Percentiles rank a stretch among this genome's conserved stretches.
phyloP scores from a whole-genome alignment of 2,329 filamentous ascomycete genomes.

The Fusarium humuli region DNA sequence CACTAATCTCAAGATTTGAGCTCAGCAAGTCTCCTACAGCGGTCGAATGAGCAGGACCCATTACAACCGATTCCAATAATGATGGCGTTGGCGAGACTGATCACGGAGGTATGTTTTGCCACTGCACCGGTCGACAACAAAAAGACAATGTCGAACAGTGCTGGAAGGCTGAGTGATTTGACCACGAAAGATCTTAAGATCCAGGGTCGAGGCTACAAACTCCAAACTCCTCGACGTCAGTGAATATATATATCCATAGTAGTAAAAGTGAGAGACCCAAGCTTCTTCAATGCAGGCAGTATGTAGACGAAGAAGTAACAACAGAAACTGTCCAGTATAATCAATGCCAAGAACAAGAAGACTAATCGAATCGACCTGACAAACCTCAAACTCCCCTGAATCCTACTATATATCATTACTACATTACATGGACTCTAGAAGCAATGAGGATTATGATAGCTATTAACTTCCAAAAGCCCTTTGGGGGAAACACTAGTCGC shows the following conservation, averaged over 20 bases:
- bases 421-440: neutral
- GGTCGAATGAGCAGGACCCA: neutral
- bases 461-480: neutral
- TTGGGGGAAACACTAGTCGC: neutral
- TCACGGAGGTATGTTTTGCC: neutral
- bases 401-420: neutral
- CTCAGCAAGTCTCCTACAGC: neutral
- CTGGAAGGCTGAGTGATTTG: neutral
- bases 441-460: neutral
- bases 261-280: no score
- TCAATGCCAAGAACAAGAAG: neutral
- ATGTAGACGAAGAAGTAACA: neutral
- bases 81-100: neutral
- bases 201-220: neutral
- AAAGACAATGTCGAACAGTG: neutral
- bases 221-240: neutral
- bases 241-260: neutral
- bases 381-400: neutral
- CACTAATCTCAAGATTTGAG: neutral
- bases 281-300: neutral
- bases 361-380: no score
- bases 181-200: neutral
- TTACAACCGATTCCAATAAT: neutral
- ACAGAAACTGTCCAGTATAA: no score
- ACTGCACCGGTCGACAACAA: neutral